A percentile compares a stretch with the other conserved stretches of the same genome.
Conservation (phyloP, 1,284 basidiomycete genomes). For the Chiua sp. region DNA sequence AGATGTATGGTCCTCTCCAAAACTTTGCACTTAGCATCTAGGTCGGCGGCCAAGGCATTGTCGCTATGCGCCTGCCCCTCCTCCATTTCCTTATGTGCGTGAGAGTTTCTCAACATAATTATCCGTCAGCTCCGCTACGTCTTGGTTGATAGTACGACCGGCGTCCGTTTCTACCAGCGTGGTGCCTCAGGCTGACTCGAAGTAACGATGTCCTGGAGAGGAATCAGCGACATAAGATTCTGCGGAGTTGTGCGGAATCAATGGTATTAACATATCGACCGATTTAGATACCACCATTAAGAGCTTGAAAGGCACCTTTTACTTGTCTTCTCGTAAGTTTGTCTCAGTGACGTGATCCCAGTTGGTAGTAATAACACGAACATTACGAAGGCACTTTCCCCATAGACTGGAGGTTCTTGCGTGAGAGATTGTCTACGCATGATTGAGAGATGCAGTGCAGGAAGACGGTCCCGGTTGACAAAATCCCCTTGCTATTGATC, state of each 20-base stretch:
- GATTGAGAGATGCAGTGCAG: constrained; percentile 37
- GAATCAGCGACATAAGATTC: constrained; percentile 6
- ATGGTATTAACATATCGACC: not conserved
- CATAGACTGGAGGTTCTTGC: constrained; percentile 52
- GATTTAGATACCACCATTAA: constrained; percentile 6
- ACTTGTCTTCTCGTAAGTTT: not conserved
- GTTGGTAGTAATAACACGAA: constrained; percentile 4
- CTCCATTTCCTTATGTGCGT: constrained; percentile 6
- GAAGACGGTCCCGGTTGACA: constrained; percentile 42
- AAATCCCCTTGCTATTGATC: not conserved
- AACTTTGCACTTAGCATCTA: not conserved
- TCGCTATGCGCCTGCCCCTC: not conserved
- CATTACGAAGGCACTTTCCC: constrained; percentile 37
- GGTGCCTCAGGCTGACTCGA: constrained; percentile 4
- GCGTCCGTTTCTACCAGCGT: constrained; percentile 1
- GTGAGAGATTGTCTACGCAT: constrained; percentile 47
- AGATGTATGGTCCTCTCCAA: not conserved
- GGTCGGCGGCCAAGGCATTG: not conserved
- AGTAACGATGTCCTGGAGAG: not conserved
- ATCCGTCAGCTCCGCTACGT: not conserved
- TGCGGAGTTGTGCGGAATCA: constrained; percentile 5
- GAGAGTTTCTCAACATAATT: constrained; percentile 2
- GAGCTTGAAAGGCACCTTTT: constrained; percentile 3
- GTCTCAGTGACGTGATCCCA: constrained; percentile 2
- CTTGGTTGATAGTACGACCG: not conserved